Conservation (phyloP, 805 yeast species). For the Candida sanyiensis region DNA sequence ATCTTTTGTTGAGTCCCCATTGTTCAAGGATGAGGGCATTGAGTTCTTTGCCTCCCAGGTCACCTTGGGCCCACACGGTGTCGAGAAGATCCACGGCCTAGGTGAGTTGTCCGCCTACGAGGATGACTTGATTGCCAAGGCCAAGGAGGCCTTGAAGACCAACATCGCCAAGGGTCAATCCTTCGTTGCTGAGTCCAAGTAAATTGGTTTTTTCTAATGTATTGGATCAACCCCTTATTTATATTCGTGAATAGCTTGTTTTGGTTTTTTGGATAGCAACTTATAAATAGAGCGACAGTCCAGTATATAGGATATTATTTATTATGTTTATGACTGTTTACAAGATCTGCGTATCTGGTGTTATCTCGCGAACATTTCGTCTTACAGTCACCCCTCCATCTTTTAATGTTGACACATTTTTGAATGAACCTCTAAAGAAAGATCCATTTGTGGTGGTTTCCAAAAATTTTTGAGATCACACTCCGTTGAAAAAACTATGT, state of each 20-base stretch:
- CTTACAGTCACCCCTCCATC: no score
- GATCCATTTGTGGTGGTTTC: no score
- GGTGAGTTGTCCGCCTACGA: conserved; percentile 73
- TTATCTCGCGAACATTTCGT: no score
- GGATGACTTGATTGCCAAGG: conserved; percentile 73
- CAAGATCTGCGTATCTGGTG: no score
- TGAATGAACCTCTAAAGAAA: no score
- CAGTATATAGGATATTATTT: conserved; percentile 1
- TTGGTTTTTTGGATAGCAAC: not conserved
- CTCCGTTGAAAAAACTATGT: no score
- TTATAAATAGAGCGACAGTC: not conserved
- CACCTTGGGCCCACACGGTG: conserved; percentile 90
- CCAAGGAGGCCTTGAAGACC: conserved; percentile 84
- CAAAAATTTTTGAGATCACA: no score
- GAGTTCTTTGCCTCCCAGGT: conserved; percentile 93
- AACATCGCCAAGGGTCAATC: conserved; percentile 92
- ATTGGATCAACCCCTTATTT: conserved; percentile 1
- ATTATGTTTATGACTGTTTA: conserved; percentile 1
- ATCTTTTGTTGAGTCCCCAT: conserved; percentile 73
- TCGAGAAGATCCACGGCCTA: conserved; percentile 70
- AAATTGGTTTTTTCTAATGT: conserved; percentile 18
- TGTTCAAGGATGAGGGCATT: conserved; percentile 82
- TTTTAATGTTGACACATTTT: no score
- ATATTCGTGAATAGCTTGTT: conserved; percentile 6
- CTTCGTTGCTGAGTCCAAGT: conserved; percentile 72